Conservation (phyloP, 768 basidiomycete genomes). For the Baorangia bicolor region DNA sequence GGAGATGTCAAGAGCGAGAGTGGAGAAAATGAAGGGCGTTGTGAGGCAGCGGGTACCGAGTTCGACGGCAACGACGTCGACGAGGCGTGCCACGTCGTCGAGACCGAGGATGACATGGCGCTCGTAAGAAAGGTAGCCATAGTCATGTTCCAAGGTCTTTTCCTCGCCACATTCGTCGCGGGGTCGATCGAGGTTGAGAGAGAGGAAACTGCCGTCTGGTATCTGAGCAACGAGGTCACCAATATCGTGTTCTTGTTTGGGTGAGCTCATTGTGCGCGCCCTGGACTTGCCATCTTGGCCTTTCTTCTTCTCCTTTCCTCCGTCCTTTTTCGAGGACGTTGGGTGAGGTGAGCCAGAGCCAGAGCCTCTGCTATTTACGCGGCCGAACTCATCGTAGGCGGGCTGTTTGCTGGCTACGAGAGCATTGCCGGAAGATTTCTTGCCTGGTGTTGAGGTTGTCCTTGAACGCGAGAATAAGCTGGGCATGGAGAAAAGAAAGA, state of each 20-base stretch:
- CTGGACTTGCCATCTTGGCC: slow-evolving; percentile 34
- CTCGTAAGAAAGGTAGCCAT: slow-evolving; percentile 74
- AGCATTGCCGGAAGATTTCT: slow-evolving; percentile 31
- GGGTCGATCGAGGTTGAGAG: slow-evolving; percentile 51
- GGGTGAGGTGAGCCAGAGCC: slow-evolving; percentile 24
- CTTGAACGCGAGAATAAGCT: slow-evolving; percentile 72
- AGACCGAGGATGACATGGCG: slow-evolving; percentile 76
- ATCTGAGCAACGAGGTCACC: slow-evolving; percentile 38
- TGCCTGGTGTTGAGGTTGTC: slow-evolving; percentile 55
- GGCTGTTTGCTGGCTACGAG: slow-evolving; percentile 14
- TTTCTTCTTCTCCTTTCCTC: slow-evolving; percentile 44
- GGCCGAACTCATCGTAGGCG: slow-evolving; percentile 64
- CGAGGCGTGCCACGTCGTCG: slow-evolving; percentile 67
- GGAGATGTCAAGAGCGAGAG: slow-evolving; percentile 82
- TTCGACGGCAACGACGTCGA: slow-evolving; percentile 68
- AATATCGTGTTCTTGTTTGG: slow-evolving; percentile 35
- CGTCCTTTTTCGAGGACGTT: slow-evolving; percentile 47
- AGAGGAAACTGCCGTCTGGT: slow-evolving; percentile 53
- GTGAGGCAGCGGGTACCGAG: slow-evolving; percentile 73
- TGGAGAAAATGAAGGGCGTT: slow-evolving; percentile 90
- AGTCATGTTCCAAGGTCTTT: slow-evolving; percentile 46
- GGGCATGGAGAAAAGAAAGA: slow-evolving; percentile 50
- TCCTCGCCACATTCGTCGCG: slow-evolving; percentile 39
- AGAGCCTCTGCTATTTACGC: slow-evolving; percentile 49
- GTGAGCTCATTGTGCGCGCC: slow-evolving; percentile 42